These are phyloP conservation scores for Moelleriella libera DNA, from an alignment of 2,329 filamentous ascomycete species.

Conservation along the genomic window DNA sequence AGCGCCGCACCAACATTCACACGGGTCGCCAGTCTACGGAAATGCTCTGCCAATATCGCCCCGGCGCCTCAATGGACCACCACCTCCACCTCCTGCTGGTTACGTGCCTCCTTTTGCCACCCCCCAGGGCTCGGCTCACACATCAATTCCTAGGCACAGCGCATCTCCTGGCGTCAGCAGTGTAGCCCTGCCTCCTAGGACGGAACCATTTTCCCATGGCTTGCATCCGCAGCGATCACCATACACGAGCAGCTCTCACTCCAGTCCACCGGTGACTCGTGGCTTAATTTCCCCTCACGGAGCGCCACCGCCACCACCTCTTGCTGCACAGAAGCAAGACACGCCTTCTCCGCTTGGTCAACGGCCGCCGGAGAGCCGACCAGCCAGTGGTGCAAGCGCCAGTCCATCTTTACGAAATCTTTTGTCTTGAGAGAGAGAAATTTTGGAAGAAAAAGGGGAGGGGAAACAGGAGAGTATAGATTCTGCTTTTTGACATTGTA, in stretches of 20 bases:
- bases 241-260: slow-evolving; percentile 26
- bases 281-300: slow-evolving; percentile 17
- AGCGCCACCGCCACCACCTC: neutral
- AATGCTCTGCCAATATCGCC: slow-evolving; percentile 36
- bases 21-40: slow-evolving; percentile 16
- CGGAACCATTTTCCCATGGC: slow-evolving; percentile 23
- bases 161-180: slow-evolving; percentile 18
- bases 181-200: slow-evolving; percentile 17
- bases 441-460: neutral
- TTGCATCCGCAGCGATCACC: slow-evolving; percentile 25
- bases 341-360: slow-evolving; percentile 7
- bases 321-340: neutral
- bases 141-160: slow-evolving; percentile 10
- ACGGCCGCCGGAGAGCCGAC: slow-evolving; percentile 25
- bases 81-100: slow-evolving; percentile 19
- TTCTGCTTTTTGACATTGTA: neutral
- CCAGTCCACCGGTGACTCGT: slow-evolving; percentile 29
- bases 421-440: slow-evolving; percentile 35
- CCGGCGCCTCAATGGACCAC: slow-evolving; percentile 27
- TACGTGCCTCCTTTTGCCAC: slow-evolving; percentile 22
- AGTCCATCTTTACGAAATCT: slow-evolving; percentile 65
- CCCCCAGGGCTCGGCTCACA: slow-evolving; percentile 11
- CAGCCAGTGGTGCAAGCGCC: slow-evolving; percentile 55
- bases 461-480: neutral
- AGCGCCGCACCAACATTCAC: slow-evolving; percentile 24